Evolutionary conservation across 2,329 filamentous ascomycete genomes (phyloP).

Genomic region (Xylaria sp.): DNA sequence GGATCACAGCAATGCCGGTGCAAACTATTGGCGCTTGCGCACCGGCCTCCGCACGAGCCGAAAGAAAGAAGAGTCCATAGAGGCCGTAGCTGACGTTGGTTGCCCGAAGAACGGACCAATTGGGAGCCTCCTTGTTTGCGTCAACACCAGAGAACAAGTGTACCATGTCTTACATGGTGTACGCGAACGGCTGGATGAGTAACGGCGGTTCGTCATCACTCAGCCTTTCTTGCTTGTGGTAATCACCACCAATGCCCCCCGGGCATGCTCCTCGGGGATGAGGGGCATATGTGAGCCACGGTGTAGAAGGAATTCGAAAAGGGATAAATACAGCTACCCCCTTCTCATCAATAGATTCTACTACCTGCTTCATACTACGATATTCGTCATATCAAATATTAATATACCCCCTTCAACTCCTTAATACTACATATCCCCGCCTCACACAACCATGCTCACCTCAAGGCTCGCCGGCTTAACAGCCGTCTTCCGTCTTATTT

Average conservation of each 20-base stretch:
- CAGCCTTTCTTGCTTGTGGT: background rate
- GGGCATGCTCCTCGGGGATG: too few species aligned
- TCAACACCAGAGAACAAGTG: background rate
- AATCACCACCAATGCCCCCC: too few species aligned
- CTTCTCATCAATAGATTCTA: background rate
- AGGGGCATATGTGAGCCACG: background rate
- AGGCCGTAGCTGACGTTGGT: background rate
- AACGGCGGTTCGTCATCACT: background rate
- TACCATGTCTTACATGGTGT: background rate
- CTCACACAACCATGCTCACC: background rate
- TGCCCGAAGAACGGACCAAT: background rate
- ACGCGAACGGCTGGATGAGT: background rate
- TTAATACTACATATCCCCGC: background rate
- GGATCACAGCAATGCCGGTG: background rate
- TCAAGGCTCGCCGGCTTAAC: slow-evolving; percentile 5
- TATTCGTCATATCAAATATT: background rate
- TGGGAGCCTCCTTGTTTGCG: background rate
- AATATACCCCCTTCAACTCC: background rate
- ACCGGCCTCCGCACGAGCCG: background rate
- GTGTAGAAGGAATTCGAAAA: background rate
- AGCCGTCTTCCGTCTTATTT: slow-evolving; percentile 33
- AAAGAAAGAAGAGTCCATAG: background rate
- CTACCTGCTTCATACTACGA: background rate
- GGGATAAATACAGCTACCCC: background rate
- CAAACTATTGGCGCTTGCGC: background rate